Evolutionary conservation across 306 rosid genomes (phyloP).

Genomic region (Begonia fuchsioides): DNA sequence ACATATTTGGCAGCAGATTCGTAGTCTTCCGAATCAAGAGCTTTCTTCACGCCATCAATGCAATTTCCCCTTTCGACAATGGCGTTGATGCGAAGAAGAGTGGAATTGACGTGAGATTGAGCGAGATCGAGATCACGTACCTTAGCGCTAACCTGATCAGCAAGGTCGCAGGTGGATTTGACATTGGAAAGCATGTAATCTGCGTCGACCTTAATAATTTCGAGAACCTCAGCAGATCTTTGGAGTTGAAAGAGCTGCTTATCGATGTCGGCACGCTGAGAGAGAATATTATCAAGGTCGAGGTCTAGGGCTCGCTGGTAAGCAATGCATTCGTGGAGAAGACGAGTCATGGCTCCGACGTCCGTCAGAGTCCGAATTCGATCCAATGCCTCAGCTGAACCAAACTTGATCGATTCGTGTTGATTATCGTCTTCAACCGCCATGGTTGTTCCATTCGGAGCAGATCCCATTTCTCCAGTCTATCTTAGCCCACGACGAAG

Average conservation of each 20-base stretch:
- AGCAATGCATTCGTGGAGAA: constrained; percentile 51
- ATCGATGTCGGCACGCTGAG: constrained; percentile 73
- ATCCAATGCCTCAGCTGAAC: constrained; percentile 24
- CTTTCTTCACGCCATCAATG: constrained; percentile 57
- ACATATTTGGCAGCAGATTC: constrained; percentile 57
- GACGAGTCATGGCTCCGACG: constrained; percentile 51
- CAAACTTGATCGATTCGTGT: constrained; percentile 30
- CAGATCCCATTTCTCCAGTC: constrained; percentile 21
- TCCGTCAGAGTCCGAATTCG: constrained; percentile 35
- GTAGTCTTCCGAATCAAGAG: constrained; percentile 57
- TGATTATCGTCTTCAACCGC: constrained; percentile 15
- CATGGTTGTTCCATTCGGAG: constrained; percentile 20
- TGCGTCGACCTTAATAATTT: constrained; percentile 55
- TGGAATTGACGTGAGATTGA: constrained; percentile 66
- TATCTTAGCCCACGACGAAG: neutral
- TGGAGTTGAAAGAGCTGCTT: constrained; percentile 54
- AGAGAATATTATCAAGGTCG: constrained; percentile 55
- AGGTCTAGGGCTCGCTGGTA: constrained; percentile 46
- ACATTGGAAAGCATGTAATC: constrained; percentile 35
- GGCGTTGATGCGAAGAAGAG: constrained; percentile 80
- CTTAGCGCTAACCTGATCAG: constrained; percentile 45
- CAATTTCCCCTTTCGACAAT: constrained; percentile 64
- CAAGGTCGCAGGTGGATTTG: constrained; percentile 36
- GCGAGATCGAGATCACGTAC: constrained; percentile 92
- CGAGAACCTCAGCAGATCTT: constrained; percentile 57